Conservation (phyloP, 2,329 filamentous ascomycete genomes). For the Neopestalotiopsis sp. region DNA sequence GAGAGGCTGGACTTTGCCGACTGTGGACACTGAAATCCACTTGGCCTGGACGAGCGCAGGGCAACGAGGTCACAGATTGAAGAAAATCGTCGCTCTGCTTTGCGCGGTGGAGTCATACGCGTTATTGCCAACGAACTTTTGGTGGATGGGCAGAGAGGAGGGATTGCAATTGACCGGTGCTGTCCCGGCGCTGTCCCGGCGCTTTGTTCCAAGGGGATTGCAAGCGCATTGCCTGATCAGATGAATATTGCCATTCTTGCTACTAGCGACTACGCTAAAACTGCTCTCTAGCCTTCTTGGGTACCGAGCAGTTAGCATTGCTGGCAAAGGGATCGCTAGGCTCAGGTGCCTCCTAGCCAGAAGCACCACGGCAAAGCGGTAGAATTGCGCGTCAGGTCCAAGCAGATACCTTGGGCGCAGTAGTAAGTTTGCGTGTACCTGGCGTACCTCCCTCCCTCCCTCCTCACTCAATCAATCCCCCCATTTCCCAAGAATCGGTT, state of each 20-base stretch:
- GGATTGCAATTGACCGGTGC: conserved; percentile 13
- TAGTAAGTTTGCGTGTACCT: not conserved
- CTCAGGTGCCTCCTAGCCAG: conserved; percentile 4
- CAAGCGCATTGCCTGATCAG: conserved; percentile 11
- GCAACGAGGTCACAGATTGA: conserved; percentile 18
- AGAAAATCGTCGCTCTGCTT: conserved; percentile 5
- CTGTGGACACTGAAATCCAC: conserved; percentile 15
- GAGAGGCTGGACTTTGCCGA: conserved; percentile 12
- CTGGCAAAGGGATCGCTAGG: conserved; percentile 3
- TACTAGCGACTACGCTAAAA: not conserved
- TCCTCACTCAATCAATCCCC: not conserved
- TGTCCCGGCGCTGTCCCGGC: conserved; percentile 17
- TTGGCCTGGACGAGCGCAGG: not conserved
- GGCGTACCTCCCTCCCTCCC: not conserved
- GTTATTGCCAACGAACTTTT: conserved; percentile 10
- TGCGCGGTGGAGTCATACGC: conserved; percentile 15
- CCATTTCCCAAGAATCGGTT: conserved; percentile 12
- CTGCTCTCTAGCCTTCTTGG: not conserved
- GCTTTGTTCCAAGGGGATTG: conserved; percentile 10
- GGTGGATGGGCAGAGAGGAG: conserved; percentile 4
- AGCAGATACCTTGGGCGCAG: not conserved
- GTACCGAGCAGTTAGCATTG: not conserved
- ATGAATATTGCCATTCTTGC: not conserved
- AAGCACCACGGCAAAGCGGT: conserved; percentile 9
- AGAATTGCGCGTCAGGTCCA: not conserved